Evolutionary conservation across 2,329 filamentous ascomycete genomes (phyloP), one percentile per base, ranked within the genome.

Genomic region (Thelonectria olida): DNA sequence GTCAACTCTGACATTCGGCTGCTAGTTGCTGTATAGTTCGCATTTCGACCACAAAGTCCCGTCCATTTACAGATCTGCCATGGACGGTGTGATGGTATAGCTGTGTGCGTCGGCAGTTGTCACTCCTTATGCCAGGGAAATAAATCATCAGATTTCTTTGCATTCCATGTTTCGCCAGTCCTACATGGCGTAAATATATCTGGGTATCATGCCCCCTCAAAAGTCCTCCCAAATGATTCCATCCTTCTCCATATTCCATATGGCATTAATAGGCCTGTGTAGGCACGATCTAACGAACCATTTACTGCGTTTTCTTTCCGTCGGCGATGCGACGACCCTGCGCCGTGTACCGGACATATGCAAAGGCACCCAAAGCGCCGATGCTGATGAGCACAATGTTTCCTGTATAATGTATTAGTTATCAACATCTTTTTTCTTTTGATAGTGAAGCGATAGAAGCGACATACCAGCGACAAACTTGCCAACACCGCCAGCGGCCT

Each of bases 401-500:
- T 47, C 77, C 78, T 80, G 22, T 3, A 25, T 20, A 17, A n/a
- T 6, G 2, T 1, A 23, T 9, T 19, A 13, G 10, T 38, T 9
- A 13, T 45, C 31, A 50, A 19, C 17, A 44, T 28, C 7, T 9
- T 15, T 15, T 51, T 27, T 9, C n/a, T 5, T 25, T 17, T 12
- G 5, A 22, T 19, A 20, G 8, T 12, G 12, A 27, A 27, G 6
- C 25, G 5, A 5, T 23, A 13, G 9, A 19, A 4, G 13, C 8
- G 19, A 72, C 76, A 63, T 68, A 80, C 79, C 72, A 6, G 75
- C 58, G 36, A 81, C 52, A 60, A 81, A 80, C 54, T 78, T 79
- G 61, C 76, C 74, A 25, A 79, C 67, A 19, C 79, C 78, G 8
- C 77, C 75, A 4, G 76, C 71, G 15, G 80, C 67, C 15, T 81